These are phyloP conservation scores for Allium sativum DNA, from an alignment of 106 monocot species.

Conservation along the genomic window DNA sequence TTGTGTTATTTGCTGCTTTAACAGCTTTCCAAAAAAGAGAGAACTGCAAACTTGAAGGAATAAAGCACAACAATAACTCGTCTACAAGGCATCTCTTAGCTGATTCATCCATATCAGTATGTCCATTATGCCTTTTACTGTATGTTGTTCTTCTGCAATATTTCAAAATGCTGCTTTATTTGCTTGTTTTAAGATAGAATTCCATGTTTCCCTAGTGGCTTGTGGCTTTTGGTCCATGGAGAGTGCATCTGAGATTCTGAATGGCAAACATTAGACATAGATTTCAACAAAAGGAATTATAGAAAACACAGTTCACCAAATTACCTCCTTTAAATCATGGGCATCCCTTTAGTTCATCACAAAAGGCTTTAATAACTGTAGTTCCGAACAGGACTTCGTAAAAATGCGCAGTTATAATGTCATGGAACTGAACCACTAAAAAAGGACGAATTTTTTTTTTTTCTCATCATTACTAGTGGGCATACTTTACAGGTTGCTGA, in stretches of 20 bases:
- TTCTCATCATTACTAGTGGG: too few relatives aligned
- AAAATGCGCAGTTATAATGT: too few relatives aligned
- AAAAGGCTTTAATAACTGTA: too few relatives aligned
- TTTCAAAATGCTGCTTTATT: constrained; percentile 12
- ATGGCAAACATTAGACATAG: neutral
- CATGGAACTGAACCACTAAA: too few relatives aligned
- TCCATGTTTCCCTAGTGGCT: constrained; percentile 8
- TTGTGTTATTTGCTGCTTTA: neutral
- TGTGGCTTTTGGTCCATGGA: too few relatives aligned
- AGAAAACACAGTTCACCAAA: too few relatives aligned
- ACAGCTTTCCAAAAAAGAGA: neutral
- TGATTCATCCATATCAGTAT: constrained; percentile 37
- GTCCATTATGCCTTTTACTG: constrained; percentile 10
- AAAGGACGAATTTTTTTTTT: too few relatives aligned
- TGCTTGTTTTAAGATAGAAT: constrained; percentile 13
- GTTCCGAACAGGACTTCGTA: too few relatives aligned
- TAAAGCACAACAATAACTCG: constrained; percentile 38
- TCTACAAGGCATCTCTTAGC: constrained; percentile 26
- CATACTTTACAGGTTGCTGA: neutral
- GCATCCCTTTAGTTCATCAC: too few relatives aligned
- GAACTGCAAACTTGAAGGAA: neutral
- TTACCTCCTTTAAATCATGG: too few relatives aligned
- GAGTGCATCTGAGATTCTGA: too few relatives aligned
- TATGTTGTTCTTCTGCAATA: constrained; percentile 23
- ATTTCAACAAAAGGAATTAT: neutral